Base-by-base conservation (phyloP, 768 basidiomycete genomes). In the Fibroporia radiculosa region DNA sequence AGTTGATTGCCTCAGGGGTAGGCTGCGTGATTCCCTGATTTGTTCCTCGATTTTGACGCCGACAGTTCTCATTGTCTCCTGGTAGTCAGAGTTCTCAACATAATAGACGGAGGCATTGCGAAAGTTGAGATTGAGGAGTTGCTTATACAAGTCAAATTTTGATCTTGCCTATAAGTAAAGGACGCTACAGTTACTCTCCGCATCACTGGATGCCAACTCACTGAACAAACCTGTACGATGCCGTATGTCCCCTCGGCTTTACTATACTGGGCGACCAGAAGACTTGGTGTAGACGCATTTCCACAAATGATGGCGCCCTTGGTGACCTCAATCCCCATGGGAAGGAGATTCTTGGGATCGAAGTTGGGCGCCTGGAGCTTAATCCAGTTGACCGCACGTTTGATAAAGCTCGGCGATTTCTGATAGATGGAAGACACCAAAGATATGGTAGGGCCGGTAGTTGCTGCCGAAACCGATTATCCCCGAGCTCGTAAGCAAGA, bases 301-400 rank as follows among this genome's bases (percentile, higher is more conserved):
- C 95, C 95, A 16, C 83, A 74, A 16, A 86, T 77, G 37, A 98
- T 78, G 14, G 85, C 85, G 20, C 89, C 89, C 42, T 82, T 89
- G 26, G 70, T 67, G n/a, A 84, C 70, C 48, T 80, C 76, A 42
- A 97, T 71, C 20, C 90, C 87, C 47, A 96, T 61, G 2, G 95
- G 95, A 6, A 97, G 66, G n/a, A 93, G 64, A 57, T 93, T 88
- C 53, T 84, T 84, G 14, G 84, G 77, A 55, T 90, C 82, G 26
- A 90, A 66, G 47, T 70, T 77, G 1, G 87, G 89, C 44, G 86
- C 63, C 51, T 85, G 82, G 14, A 63, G 63, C 48, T 68, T 72
- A 20, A 83, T 48, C 77, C 80, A 82, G 22, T 63, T 56, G 22
- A 77, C 48, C 12, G 66, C 62, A 19, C 66, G 67, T 49, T 66